A percentile compares a stretch with the other conserved stretches of the same genome.
Conservation (phyloP, 495 filamentous ascomycete species). For the Daldinia caldariorum region DNA sequence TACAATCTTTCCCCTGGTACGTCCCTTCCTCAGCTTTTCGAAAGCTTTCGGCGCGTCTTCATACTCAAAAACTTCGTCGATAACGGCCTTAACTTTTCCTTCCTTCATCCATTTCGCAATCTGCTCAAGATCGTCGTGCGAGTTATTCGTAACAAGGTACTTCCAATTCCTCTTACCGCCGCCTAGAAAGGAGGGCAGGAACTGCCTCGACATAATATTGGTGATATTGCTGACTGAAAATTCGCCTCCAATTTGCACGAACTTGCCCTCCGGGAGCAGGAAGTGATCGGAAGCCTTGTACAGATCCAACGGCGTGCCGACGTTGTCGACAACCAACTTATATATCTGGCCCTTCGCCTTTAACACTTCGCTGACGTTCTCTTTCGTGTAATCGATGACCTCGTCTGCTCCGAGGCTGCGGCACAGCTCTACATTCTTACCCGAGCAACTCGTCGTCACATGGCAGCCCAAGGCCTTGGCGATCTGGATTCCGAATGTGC, state of each 20-base stretch:
- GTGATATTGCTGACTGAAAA: conserved; percentile 30
- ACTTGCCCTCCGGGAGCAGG: conserved; percentile 61
- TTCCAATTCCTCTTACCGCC: conserved; percentile 69
- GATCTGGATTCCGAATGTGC: conserved; percentile 71
- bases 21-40: conserved; percentile 68
- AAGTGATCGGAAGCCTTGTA: conserved; percentile 67
- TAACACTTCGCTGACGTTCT: conserved; percentile 61
- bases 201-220: conserved; percentile 42
- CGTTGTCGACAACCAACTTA: conserved; percentile 69
- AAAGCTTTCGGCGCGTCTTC: conserved; percentile 71
- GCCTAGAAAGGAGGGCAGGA: conserved; percentile 68
- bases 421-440: conserved; percentile 66
- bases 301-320: conserved; percentile 59
- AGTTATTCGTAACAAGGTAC: conserved; percentile 53
- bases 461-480: conserved; percentile 71
- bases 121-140: conserved; percentile 59
- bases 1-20: conserved; percentile 75
- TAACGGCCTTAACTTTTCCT: conserved; percentile 67
- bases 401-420: conserved; percentile 71
- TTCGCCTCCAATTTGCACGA: conserved; percentile 65
- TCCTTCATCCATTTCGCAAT: conserved; percentile 69
- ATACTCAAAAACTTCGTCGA: conserved; percentile 70
- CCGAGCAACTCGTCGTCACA: conserved; percentile 69
- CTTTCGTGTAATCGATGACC: conserved; percentile 72
- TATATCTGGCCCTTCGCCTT: conserved; percentile 62